Base-by-base conservation (phyloP, 305 asterid species). In the Ilex paraguariensis region DNA sequence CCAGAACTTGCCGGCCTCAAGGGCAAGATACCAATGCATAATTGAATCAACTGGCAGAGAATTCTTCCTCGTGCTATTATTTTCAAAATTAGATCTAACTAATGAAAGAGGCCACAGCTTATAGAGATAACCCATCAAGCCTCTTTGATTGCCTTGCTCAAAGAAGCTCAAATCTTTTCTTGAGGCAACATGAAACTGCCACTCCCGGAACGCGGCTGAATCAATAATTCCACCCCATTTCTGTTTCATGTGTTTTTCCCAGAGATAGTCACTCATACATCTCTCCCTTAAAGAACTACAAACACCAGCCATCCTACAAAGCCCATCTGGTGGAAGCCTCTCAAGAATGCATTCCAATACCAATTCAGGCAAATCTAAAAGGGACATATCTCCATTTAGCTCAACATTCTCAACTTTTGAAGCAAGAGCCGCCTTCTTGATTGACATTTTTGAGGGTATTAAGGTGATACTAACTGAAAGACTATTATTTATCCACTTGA, bases 321-420 rank as follows among this genome's bases (percentile, higher is more conserved):
- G 85, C 61, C 94, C 94, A 59, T 88, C 87, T 1, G 96, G 88
- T 6, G 89, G 93, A 6, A 91, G 82, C 79, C 78, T 88, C 72
- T 91, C 95, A 33, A 91, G 92, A 72, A 91, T 88, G 81, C 84
- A 74, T 58, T 91, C 98, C 61, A 88, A 49, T 1, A 75, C 98
- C 12, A 91, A 81, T 73, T 91, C 98, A 13, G 98, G 98, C 77
- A 91, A 81, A 70, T 88, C 96, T 54, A 91, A 36, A 10, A 91
- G 54, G 14, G 83, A 79, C 73, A 75, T 66, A 13, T 63, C 79
- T 13, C 76, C 60, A 5, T 31, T 45, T 49, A 15, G 31, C 61
- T 74, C 80, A 13, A 60, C 44, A 46, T 32, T 72, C 51, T 79
- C 85, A 4, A 70, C 77, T 64, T 72, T 81, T 48, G 73, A 48